These are phyloP conservation scores for Trichoderma guizhouense DNA, from an alignment of 2,329 filamentous ascomycete species.

Conservation along the genomic window DNA sequence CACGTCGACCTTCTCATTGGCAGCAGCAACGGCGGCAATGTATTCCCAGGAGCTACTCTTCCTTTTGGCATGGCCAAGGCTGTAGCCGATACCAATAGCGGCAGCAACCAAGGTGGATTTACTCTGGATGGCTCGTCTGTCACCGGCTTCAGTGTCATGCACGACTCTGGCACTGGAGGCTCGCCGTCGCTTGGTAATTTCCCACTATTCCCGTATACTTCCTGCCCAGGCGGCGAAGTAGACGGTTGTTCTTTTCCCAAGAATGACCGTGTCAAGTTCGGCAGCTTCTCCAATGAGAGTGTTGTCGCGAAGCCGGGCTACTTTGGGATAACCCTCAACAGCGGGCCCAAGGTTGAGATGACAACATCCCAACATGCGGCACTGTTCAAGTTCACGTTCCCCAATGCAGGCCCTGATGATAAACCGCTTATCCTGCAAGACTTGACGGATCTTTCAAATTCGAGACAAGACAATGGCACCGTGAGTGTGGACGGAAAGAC, in stretches of 20 bases:
- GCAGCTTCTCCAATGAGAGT: constrained; percentile 46
- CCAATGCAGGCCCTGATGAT: constrained; percentile 37
- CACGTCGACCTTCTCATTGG: constrained; percentile 39
- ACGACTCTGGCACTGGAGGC: constrained; percentile 57
- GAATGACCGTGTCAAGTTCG: constrained; percentile 37
- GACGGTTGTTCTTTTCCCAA: constrained; percentile 60
- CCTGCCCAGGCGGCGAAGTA: constrained; percentile 59
- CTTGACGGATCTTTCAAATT: constrained; percentile 60
- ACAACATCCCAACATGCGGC: constrained; percentile 64
- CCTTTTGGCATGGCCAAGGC: constrained; percentile 54
- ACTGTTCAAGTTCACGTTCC: constrained; percentile 63
- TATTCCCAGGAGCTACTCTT: constrained; percentile 43
- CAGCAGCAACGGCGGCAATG: constrained; percentile 35
- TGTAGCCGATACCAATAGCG: constrained; percentile 44
- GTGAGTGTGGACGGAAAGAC: constrained; percentile 52
- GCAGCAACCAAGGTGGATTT: constrained; percentile 56
- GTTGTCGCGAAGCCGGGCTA: constrained; percentile 61
- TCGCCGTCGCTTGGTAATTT: constrained; percentile 68
- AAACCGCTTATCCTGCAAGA: constrained; percentile 64
- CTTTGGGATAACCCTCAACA: constrained; percentile 59
- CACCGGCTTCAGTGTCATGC: constrained; percentile 55
- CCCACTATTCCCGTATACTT: constrained; percentile 64
- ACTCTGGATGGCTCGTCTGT: constrained; percentile 48
- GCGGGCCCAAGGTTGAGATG: constrained; percentile 61
- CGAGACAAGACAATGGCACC: constrained; percentile 55